Percentiles rank a stretch among this genome's conserved stretches.
These are phyloP conservation scores for Salmacisia buchloeana DNA, from an alignment of 1,284 basidiomycete genomes.

Conservation along the genomic window DNA sequence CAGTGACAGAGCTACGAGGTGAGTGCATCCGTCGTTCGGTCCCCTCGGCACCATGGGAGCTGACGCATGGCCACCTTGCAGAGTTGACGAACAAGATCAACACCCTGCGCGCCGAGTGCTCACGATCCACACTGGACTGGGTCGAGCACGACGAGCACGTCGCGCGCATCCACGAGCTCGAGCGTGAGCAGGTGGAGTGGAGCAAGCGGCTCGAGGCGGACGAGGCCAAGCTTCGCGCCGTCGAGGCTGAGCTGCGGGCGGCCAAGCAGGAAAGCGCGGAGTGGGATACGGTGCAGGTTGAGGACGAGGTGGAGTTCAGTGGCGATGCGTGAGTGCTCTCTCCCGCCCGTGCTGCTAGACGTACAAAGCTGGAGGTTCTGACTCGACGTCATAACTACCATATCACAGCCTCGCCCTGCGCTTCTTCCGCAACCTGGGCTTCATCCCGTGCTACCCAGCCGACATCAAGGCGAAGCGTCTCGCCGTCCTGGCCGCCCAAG, in stretches of 20 bases:
- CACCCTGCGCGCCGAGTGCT: neutral
- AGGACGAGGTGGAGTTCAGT: neutral
- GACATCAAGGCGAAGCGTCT: no score
- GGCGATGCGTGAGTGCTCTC: conserved; percentile 9
- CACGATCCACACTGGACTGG: neutral
- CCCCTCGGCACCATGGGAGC: no score
- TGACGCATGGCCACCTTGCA: no score
- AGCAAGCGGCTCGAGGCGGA: neutral
- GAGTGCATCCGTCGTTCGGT: neutral
- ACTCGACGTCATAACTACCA: no score
- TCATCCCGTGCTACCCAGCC: neutral
- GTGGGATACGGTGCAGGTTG: neutral
- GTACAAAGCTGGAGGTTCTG: no score
- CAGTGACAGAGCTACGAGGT: neutral
- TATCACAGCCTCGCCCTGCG: neutral
- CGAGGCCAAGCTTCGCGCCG: neutral
- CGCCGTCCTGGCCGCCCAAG: neutral
- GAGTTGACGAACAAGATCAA: neutral
- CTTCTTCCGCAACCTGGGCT: conserved; percentile 2
- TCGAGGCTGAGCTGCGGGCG: neutral
- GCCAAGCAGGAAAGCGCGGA: neutral
- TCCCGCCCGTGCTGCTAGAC: no score
- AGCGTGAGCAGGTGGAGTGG: conserved; percentile 2
- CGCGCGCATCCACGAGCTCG: conserved; percentile 1
- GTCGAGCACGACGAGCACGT: conserved; percentile 3